Base-by-base conservation (phyloP, 108 stramenopile genomes). In the Nitzschia putrida region DNA sequence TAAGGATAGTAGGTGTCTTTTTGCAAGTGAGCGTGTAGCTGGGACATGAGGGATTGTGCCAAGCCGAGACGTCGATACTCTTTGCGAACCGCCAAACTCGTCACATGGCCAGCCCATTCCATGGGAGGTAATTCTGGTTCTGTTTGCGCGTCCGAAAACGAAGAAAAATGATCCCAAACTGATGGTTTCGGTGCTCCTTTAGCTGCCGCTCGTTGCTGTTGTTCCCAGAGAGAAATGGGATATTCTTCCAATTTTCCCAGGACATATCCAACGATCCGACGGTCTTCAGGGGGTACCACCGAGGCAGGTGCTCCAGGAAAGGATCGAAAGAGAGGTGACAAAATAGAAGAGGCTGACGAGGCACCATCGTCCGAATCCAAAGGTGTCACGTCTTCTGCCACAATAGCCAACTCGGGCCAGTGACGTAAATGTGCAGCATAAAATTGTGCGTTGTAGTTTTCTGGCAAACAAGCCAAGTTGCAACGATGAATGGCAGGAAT, bases 361-460 rank as follows among this genome's bases (percentile, higher is more conserved):
- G 1, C 1, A 2, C 53, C 6, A 23, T 57, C 50, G 20, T 74
- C 57, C 9, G n/a, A 13, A 8, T 29, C 23, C 9, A 7, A 8
- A 8, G 60, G 26, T 6, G 47, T 57, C 34, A 86, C 56, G 50
- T 84, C 83, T 49, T 95, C 92, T 2, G 86, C 90, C 42, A 96
- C 95, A 34, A 94, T 45, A 9, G 91, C 78, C 42, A 96, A 66
- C 53, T 93, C 86, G 1, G 92, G 92, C 92, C 92, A 96, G 23
- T 81, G 73, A 18, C 86, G 75, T 59, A 96, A 70, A 64, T 96
- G 95, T 52, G 86, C 78, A 23, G 60, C 64, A 52, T 94, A 94
- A 57, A 96, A 96, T 42, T 88, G 72, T 26, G 82, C 47, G 55
- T 90, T 87, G 82, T 96, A 96, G 66, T 96, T 96, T 66, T 96